These are phyloP conservation scores for Avena atlantica DNA, from an alignment of 176 grass and related monocot genomes.

Conservation along the genomic window DNA sequence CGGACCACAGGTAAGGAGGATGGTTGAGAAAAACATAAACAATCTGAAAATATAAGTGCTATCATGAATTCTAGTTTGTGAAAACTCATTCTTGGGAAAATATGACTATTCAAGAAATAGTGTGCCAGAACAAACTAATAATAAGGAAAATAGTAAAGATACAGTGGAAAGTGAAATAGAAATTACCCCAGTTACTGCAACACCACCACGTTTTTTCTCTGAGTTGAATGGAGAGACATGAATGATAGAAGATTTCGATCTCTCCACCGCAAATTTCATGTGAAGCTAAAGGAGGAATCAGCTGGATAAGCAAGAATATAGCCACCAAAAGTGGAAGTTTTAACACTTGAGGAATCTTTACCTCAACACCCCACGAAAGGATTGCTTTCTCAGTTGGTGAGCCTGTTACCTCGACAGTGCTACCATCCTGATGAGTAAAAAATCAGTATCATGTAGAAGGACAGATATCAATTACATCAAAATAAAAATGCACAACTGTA, in stretches of 20 bases:
- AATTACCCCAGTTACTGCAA: constrained; percentile 75
- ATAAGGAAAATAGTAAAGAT: constrained; percentile 28
- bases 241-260: constrained; percentile 77
- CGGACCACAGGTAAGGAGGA: constrained; percentile 10
- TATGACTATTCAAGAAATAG: constrained; percentile 21
- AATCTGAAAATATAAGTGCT: constrained; percentile 34
- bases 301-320: constrained; percentile 49
- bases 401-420: constrained; percentile 64
- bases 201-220: constrained; percentile 81
- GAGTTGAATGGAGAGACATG: constrained; percentile 92
- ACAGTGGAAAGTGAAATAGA: not conserved
- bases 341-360: constrained; percentile 45
- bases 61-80: constrained; percentile 3
- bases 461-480: constrained; percentile 30
- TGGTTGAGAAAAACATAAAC: not conserved
- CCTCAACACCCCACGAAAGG: constrained; percentile 84
- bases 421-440: constrained; percentile 61
- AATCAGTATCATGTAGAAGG: constrained; percentile 25
- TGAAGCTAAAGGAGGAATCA: constrained; percentile 62
- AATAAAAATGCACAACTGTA: not conserved
- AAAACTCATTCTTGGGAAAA: not conserved
- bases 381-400: constrained; percentile 97
- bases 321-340: constrained; percentile 13
- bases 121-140: constrained; percentile 20
- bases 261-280: constrained; percentile 76